Conservation (phyloP, 768 basidiomycete genomes). For the Roridomyces roridus region DNA sequence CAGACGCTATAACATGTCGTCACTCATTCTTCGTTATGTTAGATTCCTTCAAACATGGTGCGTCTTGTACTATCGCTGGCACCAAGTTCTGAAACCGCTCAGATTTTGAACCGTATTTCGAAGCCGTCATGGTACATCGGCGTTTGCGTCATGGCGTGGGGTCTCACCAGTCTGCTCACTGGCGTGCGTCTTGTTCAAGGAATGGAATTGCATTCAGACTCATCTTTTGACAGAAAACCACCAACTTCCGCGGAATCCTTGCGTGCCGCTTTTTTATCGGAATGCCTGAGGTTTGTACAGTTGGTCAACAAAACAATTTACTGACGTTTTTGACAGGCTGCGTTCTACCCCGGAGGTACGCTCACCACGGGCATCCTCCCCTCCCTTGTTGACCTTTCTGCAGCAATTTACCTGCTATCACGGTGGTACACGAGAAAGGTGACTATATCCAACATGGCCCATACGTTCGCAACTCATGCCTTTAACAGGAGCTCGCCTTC, state of each 20-base stretch:
- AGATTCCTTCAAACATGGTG: constrained; percentile 75
- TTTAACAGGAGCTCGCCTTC: constrained; percentile 62
- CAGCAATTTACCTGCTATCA: constrained; percentile 48
- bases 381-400: background rate
- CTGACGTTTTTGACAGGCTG: no score
- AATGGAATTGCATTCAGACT: background rate
- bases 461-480: no score
- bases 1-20: no score
- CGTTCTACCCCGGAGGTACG: constrained; percentile 68
- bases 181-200: constrained; percentile 43
- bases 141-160: constrained; percentile 65
- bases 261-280: constrained; percentile 68
- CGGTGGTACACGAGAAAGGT: constrained; percentile 67
- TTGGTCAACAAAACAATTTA: no score
- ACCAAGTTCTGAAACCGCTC: no score
- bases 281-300: no score
- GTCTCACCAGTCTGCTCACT: constrained; percentile 63
- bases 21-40: no score
- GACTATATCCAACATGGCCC: no score
- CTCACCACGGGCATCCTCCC: constrained; percentile 25
- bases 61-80: no score
- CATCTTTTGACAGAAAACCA: constrained; percentile 50
- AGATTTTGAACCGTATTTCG: constrained; percentile 51
- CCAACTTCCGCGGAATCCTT: constrained; percentile 59
- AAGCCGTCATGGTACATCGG: constrained; percentile 70